Evolutionary conservation across 2,329 filamentous ascomycete genomes (phyloP).

Genomic region (Colletotrichum filicis): DNA sequence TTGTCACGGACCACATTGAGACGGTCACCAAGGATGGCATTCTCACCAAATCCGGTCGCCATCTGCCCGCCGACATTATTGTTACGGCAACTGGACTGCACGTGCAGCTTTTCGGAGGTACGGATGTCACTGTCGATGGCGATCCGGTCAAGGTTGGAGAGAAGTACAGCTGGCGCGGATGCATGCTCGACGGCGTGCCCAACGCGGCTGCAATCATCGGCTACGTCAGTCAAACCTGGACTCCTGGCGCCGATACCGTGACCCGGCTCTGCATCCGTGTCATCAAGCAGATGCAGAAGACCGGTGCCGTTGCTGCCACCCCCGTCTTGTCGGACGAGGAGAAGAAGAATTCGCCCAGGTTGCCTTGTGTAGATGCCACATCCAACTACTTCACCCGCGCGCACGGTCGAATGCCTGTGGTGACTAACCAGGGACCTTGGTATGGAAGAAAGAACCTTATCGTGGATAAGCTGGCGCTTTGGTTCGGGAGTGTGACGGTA

Average conservation of each 20-base stretch:
- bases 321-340: slow-evolving; percentile 27
- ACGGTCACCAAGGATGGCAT: slow-evolving; percentile 61
- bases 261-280: slow-evolving; percentile 60
- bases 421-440: slow-evolving; percentile 47
- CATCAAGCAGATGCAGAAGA: slow-evolving; percentile 57
- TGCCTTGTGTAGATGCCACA: slow-evolving; percentile 41
- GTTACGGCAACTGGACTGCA: slow-evolving; percentile 76
- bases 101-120: slow-evolving; percentile 65
- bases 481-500: slow-evolving; percentile 44
- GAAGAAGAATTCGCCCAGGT: slow-evolving; percentile 33
- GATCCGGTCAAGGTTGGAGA: slow-evolving; percentile 56
- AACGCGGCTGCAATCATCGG: slow-evolving; percentile 72
- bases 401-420: slow-evolving; percentile 48
- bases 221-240: slow-evolving; percentile 76
- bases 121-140: slow-evolving; percentile 65
- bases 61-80: slow-evolving; percentile 73
- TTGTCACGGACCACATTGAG: slow-evolving; percentile 65
- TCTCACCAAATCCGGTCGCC: slow-evolving; percentile 56
- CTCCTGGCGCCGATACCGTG: slow-evolving; percentile 69
- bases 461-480: slow-evolving; percentile 43
- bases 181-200: slow-evolving; percentile 74
- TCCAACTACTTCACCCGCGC: slow-evolving; percentile 50
- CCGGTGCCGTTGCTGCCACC: slow-evolving; percentile 35
- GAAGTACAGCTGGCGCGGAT: slow-evolving; percentile 71
- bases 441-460: slow-evolving; percentile 47